Percentiles rank a stretch among this genome's conserved stretches.
phyloP scores from a whole-genome alignment of 1,284 basidiomycete genomes.

The Trametes polyzona region DNA sequence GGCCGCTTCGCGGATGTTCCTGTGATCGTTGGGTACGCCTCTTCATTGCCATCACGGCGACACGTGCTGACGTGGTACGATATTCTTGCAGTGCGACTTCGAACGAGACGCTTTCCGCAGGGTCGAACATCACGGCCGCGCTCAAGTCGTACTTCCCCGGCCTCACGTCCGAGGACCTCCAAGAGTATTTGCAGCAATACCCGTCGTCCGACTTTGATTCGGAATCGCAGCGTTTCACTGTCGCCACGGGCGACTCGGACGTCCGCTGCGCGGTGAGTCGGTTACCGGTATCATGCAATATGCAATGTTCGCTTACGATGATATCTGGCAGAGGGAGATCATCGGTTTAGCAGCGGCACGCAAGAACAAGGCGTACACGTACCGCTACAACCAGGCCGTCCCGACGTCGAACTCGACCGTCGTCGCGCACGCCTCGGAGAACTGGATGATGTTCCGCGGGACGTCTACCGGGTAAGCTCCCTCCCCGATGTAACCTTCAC shows the following conservation, averaged over 20 bases:
- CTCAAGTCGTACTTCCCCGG: conserved; percentile 49
- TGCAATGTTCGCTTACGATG: neutral
- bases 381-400: conserved; percentile 60
- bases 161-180: conserved; percentile 43
- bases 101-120: conserved; percentile 55
- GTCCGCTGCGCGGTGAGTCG: conserved; percentile 53
- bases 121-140: conserved; percentile 40
- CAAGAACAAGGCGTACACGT: conserved; percentile 47
- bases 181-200: conserved; percentile 44
- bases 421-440: conserved; percentile 58
- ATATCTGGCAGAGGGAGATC: conserved; percentile 45
- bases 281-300: neutral
- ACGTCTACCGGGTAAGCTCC: conserved; percentile 57
- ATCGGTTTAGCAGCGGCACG: conserved; percentile 44
- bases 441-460: conserved; percentile 67
- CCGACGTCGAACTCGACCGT: conserved; percentile 41
- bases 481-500: neutral
- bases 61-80: neutral
- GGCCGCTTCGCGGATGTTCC: conserved; percentile 53
- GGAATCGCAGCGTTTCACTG: conserved; percentile 43
- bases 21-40: conserved; percentile 60
- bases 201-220: conserved; percentile 45
- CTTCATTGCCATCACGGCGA: neutral
- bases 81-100: conserved; percentile 48
- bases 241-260: conserved; percentile 52